Evolutionary conservation across 1,284 basidiomycete species (phyloP).

Genomic region (Trametes polyzona): DNA sequence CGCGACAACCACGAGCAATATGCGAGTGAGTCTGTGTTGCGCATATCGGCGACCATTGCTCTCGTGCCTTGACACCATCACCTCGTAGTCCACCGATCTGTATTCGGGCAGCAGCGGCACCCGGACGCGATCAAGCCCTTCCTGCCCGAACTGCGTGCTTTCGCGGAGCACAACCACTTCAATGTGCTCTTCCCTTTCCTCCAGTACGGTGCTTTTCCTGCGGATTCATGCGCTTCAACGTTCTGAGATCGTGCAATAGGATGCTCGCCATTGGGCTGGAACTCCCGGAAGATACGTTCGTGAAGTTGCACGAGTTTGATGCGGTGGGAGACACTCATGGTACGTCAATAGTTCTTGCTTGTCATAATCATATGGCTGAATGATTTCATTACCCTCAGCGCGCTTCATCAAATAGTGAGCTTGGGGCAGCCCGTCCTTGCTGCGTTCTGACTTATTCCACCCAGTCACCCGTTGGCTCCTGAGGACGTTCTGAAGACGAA

Average conservation of each 20-base stretch:
- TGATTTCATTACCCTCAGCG: no score
- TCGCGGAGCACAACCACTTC: slow-evolving; percentile 37
- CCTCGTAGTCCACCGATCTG: background rate
- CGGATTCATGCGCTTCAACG: accelerated
- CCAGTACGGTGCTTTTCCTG: slow-evolving; percentile 15
- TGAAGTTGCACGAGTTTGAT: slow-evolving; percentile 41
- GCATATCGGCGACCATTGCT: accelerated
- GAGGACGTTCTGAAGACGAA: slow-evolving; percentile 58
- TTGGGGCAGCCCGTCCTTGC: slow-evolving; percentile 2
- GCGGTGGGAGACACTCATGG: slow-evolving; percentile 31
- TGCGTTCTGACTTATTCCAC: background rate
- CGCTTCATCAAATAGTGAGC: slow-evolving; percentile 44
- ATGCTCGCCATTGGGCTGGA: slow-evolving; percentile 45
- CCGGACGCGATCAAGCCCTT: slow-evolving; percentile 40
- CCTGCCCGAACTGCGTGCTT: slow-evolving; percentile 46
- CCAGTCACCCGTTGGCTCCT: slow-evolving; percentile 37
- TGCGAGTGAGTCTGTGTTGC: slow-evolving; percentile 46
- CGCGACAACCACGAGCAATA: slow-evolving; percentile 64
- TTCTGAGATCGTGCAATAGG: slow-evolving; percentile 31
- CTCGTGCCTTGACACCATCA: background rate
- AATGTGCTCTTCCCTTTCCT: slow-evolving; percentile 32
- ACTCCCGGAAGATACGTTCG: slow-evolving; percentile 38
- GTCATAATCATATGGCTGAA: no score
- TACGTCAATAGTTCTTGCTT: no score
- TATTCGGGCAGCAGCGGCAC: slow-evolving; percentile 32